Conservation (phyloP, 2,329 filamentous ascomycete genomes). For the Cercospora beticola region DNA sequence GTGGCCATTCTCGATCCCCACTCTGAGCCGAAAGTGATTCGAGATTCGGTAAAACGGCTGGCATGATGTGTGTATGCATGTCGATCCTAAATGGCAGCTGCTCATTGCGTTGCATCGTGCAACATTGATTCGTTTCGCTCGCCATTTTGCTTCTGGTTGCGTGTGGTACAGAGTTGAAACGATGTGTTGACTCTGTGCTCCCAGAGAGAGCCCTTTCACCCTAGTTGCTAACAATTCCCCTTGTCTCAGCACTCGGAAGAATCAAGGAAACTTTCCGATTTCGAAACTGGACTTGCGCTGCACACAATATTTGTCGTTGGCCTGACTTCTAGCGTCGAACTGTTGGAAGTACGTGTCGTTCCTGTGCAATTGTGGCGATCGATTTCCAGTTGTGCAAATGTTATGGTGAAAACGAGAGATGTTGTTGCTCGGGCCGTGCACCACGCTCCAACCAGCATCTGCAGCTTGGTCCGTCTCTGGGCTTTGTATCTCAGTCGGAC, state of each 20-base stretch:
- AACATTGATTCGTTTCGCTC: not conserved
- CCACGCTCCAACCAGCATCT: not conserved
- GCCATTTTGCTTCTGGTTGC: not conserved
- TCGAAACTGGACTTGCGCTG: not conserved
- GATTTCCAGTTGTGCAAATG: not conserved
- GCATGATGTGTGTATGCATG: conserved; percentile 21
- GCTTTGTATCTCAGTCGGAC: not conserved
- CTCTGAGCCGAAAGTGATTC: not conserved
- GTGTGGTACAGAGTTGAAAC: not conserved
- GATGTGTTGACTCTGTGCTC: not conserved
- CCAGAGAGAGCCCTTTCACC: not conserved
- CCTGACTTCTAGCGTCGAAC: not conserved
- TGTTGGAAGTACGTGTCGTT: not conserved
- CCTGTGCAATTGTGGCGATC: not conserved
- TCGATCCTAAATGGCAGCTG: conserved; percentile 12
- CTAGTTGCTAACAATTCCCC: not conserved
- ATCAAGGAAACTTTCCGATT: not conserved
- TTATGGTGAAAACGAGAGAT: not conserved
- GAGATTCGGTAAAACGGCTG: conserved; percentile 11
- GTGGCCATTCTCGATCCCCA: conserved; percentile 12
- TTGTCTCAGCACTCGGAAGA: not conserved
- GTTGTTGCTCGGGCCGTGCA: not conserved
- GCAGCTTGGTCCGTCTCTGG: not conserved
- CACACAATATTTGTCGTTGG: not conserved
- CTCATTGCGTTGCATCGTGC: not conserved